Evolutionary conservation across 1,139 yeast genomes (phyloP), one percentile per base, ranked within the genome.

Genomic region (Hemisphaericaspora xylanilytica): DNA sequence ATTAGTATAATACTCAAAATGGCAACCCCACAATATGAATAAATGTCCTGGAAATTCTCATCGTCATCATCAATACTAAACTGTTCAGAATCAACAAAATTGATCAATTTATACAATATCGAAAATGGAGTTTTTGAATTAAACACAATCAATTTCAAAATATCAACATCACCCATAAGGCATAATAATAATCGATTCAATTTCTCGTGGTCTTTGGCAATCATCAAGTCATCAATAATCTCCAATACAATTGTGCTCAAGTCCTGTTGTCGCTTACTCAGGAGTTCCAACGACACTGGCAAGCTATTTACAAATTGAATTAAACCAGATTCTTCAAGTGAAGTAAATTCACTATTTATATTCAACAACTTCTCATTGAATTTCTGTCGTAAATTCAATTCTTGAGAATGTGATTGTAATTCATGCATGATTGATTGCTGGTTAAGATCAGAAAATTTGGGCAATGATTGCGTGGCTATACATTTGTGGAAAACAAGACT

Each of bases 41-140:
- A 85, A n/a, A 69, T 58, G 26, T 85, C 92, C 53, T 83, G 92
- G 49, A 78, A 77, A 50, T 80, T 78, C 37, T 75, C 70, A 37
- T 73, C 80, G 33, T 75, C 81, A 15, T 70, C 73, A 31, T 65
- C 74, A 20, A 58, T 53, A 32, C 52, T 56, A 39, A 68, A 69
- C 5, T 53, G 44, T 26, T 67, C 67, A 24, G 45, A 45, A 43
- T 72, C 76, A 13, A 70, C 50, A 41, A 62, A 62, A 22, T 58
- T 61, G 3, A 67, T 56, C 29, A 71, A 44, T 40, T 56, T 60
- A 27, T 48, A 44, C 14, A 68, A 43, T 4, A 46, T 17, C 1
- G 36, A 8, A n/a, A 64, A 42, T 3, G 46, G 41, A 26, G 50
- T 44, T 0, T 67, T 64, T 9, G 62, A 58, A 44, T 63, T 57